phyloP scores from a whole-genome alignment of 208 protist species.

The Strigomonas galati region DNA sequence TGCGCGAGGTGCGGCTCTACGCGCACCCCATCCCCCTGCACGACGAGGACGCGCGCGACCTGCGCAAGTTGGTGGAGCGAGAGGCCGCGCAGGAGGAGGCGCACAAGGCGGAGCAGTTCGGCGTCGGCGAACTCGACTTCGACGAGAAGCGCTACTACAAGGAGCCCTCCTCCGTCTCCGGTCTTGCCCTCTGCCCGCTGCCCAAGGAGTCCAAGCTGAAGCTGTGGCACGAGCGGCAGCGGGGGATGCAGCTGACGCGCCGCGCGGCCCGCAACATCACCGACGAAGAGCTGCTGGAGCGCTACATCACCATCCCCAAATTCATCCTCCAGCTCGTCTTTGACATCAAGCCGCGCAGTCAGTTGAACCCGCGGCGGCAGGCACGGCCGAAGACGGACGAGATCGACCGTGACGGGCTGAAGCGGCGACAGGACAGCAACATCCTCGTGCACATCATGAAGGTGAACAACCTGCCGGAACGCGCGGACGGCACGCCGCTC shows the following conservation, averaged over 20 bases:
- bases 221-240: slow-evolving; percentile 72
- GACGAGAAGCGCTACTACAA: slow-evolving; percentile 37
- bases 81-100: slow-evolving; percentile 23
- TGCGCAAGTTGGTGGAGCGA: slow-evolving; percentile 26
- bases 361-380: slow-evolving; percentile 76
- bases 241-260: slow-evolving; percentile 31
- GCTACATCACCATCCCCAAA: slow-evolving; percentile 59
- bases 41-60: slow-evolving; percentile 32
- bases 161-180: slow-evolving; percentile 36
- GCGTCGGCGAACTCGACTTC: slow-evolving; percentile 15
- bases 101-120: slow-evolving; percentile 19
- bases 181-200: slow-evolving; percentile 53
- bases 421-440: slow-evolving; percentile 48
- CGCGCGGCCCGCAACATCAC: slow-evolving; percentile 29
- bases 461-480: slow-evolving; percentile 55
- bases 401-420: slow-evolving; percentile 61
- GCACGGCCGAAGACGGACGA: slow-evolving; percentile 54
- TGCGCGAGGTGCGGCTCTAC: slow-evolving; percentile 48
- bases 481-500: slow-evolving; percentile 67
- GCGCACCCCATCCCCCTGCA: slow-evolving; percentile 49
- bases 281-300: slow-evolving; percentile 61
- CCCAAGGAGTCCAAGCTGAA: slow-evolving; percentile 43
- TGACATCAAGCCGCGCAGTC: slow-evolving; percentile 46
- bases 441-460: slow-evolving; percentile 87
- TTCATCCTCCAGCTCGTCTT: slow-evolving; percentile 35